phyloP scores from a whole-genome alignment of 139 green algal species.

The Astrephomene gubernaculifera region DNA sequence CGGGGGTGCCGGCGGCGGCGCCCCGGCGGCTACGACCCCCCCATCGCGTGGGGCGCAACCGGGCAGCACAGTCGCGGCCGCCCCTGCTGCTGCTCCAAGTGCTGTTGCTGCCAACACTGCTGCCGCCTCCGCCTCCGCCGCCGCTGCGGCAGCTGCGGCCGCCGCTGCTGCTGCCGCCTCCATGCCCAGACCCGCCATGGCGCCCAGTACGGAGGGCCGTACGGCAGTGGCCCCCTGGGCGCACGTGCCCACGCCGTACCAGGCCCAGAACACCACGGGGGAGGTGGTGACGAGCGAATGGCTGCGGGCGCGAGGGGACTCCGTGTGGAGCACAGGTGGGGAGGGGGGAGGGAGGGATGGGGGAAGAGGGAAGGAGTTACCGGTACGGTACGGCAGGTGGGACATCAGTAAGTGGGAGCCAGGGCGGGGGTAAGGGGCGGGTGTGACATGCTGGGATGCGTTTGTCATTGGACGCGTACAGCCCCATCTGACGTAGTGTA shows the following conservation, averaged over 20 bases:
- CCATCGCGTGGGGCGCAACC: neutral
- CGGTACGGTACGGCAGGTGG: too few species aligned
- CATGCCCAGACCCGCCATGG: neutral
- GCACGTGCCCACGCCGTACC: slow-evolving; percentile 26
- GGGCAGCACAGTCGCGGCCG: neutral
- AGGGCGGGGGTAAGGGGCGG: too few species aligned
- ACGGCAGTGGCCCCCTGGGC: neutral
- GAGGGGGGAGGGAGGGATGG: neutral
- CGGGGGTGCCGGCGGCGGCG: neutral
- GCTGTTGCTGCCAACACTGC: too few species aligned
- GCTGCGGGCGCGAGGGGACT: neutral
- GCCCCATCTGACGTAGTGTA: too few species aligned
- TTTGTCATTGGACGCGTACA: too few species aligned
- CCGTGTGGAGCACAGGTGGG: slow-evolving; percentile 30
- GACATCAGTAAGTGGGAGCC: too few species aligned
- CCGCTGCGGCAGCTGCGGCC: too few species aligned
- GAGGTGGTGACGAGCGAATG: neutral
- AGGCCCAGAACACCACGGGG: slow-evolving; percentile 17
- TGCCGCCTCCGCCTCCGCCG: neutral
- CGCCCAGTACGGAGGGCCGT: neutral
- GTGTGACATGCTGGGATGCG: too few species aligned
- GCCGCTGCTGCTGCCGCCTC: too few species aligned
- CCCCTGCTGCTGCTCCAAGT: neutral
- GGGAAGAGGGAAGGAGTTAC: too few species aligned
- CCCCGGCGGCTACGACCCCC: neutral